phyloP scores from a whole-genome alignment of 495 filamentous ascomycete genomes.

The Penicillium paradoxum region DNA sequence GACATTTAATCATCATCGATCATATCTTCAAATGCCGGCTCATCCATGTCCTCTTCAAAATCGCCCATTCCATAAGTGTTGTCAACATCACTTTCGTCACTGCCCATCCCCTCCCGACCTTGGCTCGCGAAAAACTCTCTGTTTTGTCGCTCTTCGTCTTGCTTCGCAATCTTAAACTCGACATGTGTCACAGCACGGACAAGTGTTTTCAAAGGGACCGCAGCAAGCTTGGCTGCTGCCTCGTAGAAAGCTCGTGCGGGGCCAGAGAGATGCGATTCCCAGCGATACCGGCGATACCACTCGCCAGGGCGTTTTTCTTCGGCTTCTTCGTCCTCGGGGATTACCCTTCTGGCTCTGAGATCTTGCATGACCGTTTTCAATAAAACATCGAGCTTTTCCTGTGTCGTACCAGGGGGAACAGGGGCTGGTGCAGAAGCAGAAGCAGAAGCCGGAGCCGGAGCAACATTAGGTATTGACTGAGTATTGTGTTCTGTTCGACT shows the following conservation, averaged over 20 bases:
- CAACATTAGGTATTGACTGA: conserved; percentile 3
- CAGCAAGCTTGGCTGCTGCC: conserved; percentile 46
- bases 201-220: conserved; percentile 44
- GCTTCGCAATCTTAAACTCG: conserved; percentile 42
- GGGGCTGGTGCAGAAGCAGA: neutral
- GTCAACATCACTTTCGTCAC: conserved; percentile 17
- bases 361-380: conserved; percentile 35
- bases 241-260: conserved; percentile 51
- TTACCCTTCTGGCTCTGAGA: conserved; percentile 27
- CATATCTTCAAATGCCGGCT: conserved; percentile 20
- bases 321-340: conserved; percentile 24
- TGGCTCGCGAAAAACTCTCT: conserved; percentile 23
- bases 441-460: neutral
- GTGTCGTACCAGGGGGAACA: neutral
- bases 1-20: neutral
- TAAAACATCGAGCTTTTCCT: conserved; percentile 30
- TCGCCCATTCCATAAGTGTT: conserved; percentile 23
- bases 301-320: conserved; percentile 46
- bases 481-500: conserved; percentile 16
- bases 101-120: conserved; percentile 20
- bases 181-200: conserved; percentile 43
- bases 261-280: conserved; percentile 51
- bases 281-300: conserved; percentile 54
- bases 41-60: conserved; percentile 27
- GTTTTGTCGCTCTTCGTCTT: conserved; percentile 35